These are phyloP conservation scores for Fusarium nisikadoi DNA, from an alignment of 2,329 filamentous ascomycete genomes.

Conservation along the genomic window DNA sequence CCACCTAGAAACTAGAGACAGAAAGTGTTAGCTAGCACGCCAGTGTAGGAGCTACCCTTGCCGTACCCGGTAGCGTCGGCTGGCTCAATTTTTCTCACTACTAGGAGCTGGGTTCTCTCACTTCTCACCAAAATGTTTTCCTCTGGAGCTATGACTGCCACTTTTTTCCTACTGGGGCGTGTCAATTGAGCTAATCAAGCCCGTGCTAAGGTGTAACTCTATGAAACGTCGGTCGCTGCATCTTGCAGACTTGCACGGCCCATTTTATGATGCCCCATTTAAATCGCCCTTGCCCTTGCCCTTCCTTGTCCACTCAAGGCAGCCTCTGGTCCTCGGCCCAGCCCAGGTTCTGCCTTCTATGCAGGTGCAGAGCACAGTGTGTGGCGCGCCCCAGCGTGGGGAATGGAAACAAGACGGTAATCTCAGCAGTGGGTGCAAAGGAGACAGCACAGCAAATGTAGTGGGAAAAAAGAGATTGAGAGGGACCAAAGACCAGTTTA, in stretches of 20 bases:
- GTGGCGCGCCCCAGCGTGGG: conserved; percentile 40
- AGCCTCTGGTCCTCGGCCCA: conserved; percentile 39
- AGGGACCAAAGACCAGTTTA: conserved; percentile 6
- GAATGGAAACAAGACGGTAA: conserved; percentile 48
- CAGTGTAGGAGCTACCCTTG: conserved; percentile 39
- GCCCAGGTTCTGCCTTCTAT: conserved; percentile 39
- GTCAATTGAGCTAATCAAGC: conserved; percentile 9
- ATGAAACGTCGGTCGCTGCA: conserved; percentile 42
- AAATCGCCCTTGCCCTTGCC: conserved; percentile 35
- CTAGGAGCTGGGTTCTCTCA: conserved; percentile 1
- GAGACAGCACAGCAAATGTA: conserved; percentile 12
- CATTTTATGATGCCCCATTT: conserved; percentile 28
- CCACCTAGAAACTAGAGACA: conserved; percentile 25
- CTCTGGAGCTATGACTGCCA: conserved; percentile 7
- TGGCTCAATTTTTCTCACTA: conserved; percentile 34
- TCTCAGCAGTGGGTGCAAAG: conserved; percentile 38
- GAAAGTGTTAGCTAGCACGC: conserved; percentile 36
- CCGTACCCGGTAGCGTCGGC: conserved; percentile 43
- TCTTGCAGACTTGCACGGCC: conserved; percentile 28
- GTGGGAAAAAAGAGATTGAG: conserved; percentile 18
- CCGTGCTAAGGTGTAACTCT: conserved; percentile 30
- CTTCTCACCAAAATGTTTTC: not conserved
- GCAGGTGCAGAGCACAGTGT: conserved; percentile 42
- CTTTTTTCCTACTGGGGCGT: conserved; percentile 20
- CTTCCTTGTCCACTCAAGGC: conserved; percentile 32